Evolutionary conservation across 495 filamentous ascomycete genomes (phyloP).

Genomic region (Neurospora sp.): DNA sequence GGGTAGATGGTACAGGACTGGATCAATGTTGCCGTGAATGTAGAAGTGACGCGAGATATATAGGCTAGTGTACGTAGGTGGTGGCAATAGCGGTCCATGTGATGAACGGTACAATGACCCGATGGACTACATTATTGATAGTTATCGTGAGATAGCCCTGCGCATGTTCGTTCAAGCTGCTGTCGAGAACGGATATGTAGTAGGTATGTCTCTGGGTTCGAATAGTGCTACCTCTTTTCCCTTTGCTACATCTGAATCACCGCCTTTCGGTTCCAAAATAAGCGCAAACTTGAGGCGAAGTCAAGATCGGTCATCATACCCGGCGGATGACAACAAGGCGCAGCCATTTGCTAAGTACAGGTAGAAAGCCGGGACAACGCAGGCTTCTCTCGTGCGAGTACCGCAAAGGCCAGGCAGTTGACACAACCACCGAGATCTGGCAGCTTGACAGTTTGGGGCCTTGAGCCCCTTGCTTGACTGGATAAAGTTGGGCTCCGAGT

Average conservation of each 20-base stretch:
- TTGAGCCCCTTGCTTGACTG: neutral
- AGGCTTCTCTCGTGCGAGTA: neutral
- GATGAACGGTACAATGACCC: no score
- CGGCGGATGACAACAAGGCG: neutral
- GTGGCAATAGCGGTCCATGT: no score
- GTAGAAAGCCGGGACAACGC: neutral
- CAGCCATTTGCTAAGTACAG: neutral
- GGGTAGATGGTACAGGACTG: no score
- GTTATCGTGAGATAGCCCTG: no score
- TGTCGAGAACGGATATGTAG: no score
- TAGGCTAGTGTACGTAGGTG: no score
- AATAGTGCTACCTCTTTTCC: neutral
- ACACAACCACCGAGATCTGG: neutral
- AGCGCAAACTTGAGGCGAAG: neutral
- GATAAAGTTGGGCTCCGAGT: neutral
- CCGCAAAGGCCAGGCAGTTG: neutral
- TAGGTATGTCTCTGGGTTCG: neutral
- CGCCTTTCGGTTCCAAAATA: neutral
- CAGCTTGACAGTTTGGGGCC: neutral
- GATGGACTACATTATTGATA: no score
- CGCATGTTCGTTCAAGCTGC: no score
- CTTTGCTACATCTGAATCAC: neutral
- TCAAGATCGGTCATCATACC: neutral
- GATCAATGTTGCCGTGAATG: no score
- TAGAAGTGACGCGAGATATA: no score